Evolutionary conservation across 306 rosid genomes (phyloP).

Genomic region (Pterocarpus macrocarpus): DNA sequence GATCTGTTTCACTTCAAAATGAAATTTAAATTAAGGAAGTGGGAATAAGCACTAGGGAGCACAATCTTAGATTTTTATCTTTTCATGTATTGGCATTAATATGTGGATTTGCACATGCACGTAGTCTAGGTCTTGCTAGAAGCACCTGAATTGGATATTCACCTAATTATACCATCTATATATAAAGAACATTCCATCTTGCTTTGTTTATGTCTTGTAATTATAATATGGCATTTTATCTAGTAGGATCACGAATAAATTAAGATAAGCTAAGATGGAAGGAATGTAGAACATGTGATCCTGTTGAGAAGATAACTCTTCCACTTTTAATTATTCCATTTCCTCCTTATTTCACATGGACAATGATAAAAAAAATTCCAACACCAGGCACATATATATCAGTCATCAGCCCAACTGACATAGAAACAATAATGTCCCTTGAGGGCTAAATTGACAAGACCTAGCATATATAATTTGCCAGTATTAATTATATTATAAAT

Average conservation of each 20-base stretch:
- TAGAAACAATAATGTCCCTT: background rate
- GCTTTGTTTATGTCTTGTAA: conserved; percentile 5
- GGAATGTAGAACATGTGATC: conserved; percentile 11
- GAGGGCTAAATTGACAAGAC: background rate
- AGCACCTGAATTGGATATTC: conserved; percentile 34
- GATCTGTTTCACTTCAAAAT: background rate
- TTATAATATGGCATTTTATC: conserved; percentile 13
- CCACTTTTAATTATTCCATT: too few species aligned
- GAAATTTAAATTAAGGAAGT: conserved; percentile 1
- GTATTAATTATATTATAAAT: background rate
- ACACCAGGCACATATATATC: background rate
- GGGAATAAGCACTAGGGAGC: background rate
- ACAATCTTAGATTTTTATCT: background rate
- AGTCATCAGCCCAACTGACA: background rate
- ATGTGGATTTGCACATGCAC: conserved; percentile 14
- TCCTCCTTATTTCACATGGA: too few species aligned
- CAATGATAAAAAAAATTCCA: background rate
- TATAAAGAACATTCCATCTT: conserved; percentile 25
- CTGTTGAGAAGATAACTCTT: background rate
- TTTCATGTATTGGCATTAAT: background rate
- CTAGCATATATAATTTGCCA: background rate
- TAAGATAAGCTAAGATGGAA: background rate
- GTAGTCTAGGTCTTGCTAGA: background rate
- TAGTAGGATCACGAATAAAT: conserved; percentile 19
- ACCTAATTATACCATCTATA: conserved; percentile 12